A percentile compares a stretch with the other conserved stretches of the same genome.
Evolutionary conservation across 106 monocot species (phyloP).

Genomic region (Dioscorea zingiberensis): DNA sequence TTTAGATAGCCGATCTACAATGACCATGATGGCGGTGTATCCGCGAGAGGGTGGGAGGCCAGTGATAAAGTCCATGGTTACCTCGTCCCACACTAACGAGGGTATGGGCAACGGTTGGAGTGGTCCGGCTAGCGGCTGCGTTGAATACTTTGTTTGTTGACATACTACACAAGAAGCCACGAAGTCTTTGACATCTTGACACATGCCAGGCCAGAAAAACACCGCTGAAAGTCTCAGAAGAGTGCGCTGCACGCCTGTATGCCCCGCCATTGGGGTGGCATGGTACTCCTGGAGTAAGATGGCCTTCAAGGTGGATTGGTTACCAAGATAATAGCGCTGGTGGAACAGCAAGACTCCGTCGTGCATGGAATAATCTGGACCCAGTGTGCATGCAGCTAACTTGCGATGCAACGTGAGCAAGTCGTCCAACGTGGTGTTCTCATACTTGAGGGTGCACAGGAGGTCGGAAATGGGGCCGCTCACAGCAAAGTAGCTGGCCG

Average conservation of each 20-base stretch:
- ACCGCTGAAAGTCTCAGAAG: background rate
- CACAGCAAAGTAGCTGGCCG: too few species aligned
- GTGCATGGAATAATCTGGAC: too few species aligned
- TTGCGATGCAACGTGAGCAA: too few species aligned
- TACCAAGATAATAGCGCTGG: too few species aligned
- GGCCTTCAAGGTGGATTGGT: background rate
- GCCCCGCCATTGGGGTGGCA: constrained; percentile 1
- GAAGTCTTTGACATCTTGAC: background rate
- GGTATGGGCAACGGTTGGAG: constrained; percentile 21
- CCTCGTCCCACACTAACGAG: constrained; percentile 1
- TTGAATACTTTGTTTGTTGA: background rate
- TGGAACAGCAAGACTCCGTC: too few species aligned
- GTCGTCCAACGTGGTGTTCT: too few species aligned
- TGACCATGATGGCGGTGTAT: background rate
- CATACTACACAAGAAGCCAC: background rate
- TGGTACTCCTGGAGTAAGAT: background rate
- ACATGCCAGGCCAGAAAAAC: constrained; percentile 4
- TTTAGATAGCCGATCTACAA: background rate
- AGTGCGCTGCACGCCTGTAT: background rate
- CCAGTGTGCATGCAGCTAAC: too few species aligned
- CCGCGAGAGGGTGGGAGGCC: background rate
- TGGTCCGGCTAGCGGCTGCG: background rate
- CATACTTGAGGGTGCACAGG: too few species aligned
- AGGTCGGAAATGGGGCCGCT: too few species aligned
- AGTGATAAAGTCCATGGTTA: constrained; percentile 13